phyloP scores from a whole-genome alignment of 768 basidiomycete genomes.

The Roridomyces roridus region DNA sequence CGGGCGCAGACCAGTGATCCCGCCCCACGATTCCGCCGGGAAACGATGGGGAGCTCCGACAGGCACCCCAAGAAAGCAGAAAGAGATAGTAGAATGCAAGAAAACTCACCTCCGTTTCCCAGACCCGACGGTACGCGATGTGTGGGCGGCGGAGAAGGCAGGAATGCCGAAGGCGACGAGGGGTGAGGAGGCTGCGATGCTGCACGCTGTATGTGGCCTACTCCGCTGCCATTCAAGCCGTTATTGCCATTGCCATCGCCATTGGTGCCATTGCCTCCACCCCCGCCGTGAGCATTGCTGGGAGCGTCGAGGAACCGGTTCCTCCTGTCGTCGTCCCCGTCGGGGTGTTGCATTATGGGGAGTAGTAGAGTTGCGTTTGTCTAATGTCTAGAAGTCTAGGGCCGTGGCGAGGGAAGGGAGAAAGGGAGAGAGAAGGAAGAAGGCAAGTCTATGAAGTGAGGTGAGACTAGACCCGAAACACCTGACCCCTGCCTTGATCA shows the following conservation, averaged over 20 bases:
- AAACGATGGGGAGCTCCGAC: too few relatives aligned
- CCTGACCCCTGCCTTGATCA: background rate
- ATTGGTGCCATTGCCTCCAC: background rate
- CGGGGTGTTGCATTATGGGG: too few relatives aligned
- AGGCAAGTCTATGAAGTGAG: background rate
- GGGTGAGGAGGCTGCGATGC: conserved; percentile 39
- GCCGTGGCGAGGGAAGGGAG: too few relatives aligned
- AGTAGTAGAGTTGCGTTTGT: too few relatives aligned
- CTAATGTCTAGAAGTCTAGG: too few relatives aligned
- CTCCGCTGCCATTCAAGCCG: conserved; percentile 36
- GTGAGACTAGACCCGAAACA: background rate
- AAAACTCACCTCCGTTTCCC: background rate
- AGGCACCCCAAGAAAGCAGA: too few relatives aligned
- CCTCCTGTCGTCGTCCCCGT: too few relatives aligned
- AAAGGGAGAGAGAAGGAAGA: too few relatives aligned
- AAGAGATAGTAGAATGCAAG: background rate
- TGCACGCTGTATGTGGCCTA: conserved; percentile 36
- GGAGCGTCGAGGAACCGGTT: too few relatives aligned
- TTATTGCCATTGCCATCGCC: conserved; percentile 31
- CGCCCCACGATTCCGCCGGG: too few relatives aligned
- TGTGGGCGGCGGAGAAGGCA: background rate
- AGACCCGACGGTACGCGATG: background rate
- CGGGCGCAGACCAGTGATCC: too few relatives aligned
- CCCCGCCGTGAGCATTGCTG: conserved; percentile 27
- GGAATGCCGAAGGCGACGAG: conserved; percentile 23